Base-by-base conservation (phyloP, 2,329 filamentous ascomycete genomes). In the Curvularia sp. region DNA sequence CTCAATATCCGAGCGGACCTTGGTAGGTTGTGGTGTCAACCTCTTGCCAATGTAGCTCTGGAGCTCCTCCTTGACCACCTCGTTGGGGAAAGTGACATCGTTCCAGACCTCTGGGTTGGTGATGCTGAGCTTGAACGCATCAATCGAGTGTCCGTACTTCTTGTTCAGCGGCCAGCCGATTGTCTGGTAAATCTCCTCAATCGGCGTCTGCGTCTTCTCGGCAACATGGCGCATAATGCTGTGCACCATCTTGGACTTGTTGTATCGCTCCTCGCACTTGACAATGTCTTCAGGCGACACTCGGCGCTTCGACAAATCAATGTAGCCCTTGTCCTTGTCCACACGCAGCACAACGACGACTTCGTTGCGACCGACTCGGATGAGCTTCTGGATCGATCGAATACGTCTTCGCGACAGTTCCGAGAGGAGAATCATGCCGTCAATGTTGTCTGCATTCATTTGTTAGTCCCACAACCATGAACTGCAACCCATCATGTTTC, bases 211-310 rank as follows among this genome's bases (percentile, higher is more conserved):
- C 42, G 93, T 96, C 86, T 97, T 97, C 83, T 99, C 93, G 68
- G 95, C 94, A 63, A 99, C 95, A 79, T 99, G 95, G 78, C 94
- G 90, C 91, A 99, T 94, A 80, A 99, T 97, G 53, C 92, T 96
- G 81, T 99, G 95, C 39, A 98, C 95, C 84, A 97, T 96, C 85
- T 99, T 99, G 84, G 92, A 92, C 89, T 99, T 99, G 87, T 99
- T 99, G 86, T 97, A 99, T 38, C 95, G 88, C 83, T 99, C 95
- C 79, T 99, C 95, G 78, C 96, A 99, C 83, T 97, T 97, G 71
- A 97, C 85, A 65, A 98, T 95, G 82, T 99, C 95, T 79, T 99
- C 95, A 43, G 95, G 91, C 42, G 93, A 97, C 59, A 99, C 95
- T 83, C 95, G 90, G 77, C 95, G 93, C 85, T 99, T 99, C 63